Base-by-base conservation (phyloP, 495 filamentous ascomycete genomes). In the Tricharina praecox region DNA sequence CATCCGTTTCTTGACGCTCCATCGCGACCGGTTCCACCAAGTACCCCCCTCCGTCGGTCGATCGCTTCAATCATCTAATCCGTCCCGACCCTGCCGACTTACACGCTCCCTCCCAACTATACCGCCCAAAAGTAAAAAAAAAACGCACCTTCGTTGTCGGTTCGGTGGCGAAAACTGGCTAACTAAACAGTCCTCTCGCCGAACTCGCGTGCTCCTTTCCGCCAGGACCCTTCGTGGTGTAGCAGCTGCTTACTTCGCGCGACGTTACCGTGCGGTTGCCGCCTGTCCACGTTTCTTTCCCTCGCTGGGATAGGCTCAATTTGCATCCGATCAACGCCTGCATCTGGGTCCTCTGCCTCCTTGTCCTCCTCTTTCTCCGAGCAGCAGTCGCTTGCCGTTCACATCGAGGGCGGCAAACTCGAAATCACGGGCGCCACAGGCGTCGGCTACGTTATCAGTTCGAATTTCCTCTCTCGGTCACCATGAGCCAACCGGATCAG, bases 401-500 rank as follows among this genome's bases (percentile, higher is more conserved):
- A 25, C 18, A 7, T 25, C 21, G 21, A 43, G 40, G 40, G 43
- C 26, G 43, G 24, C 43, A 35, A 30, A n/a, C 25, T 35, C 45
- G 23, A 48, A 23, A 38, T 26, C 24, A 48, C 45, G 13, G 45
- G 26, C 45, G 45, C 45, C 34, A 48, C 20, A 48, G 45, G 45
- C 45, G 45, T 48, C 45, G 45, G 33, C 45, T 38, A 25, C 30
- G 23, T 23, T 10, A 11, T 48, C 30, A 38, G 45, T 21, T 24
- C 33, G 8, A 37, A 7, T 13, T 9, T 50, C 16, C 15, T 25
- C 26, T 36, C 20, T 25, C 47, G 20, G 50, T 55, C 46, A 52
- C 42, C 55, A 88, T 86, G 79, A 85, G 83, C 58, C 76, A 77
- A 65, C 73, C 82, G 61, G 78, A 77, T 60, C 75, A 4, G 55